Evolutionary conservation across 768 basidiomycete genomes (phyloP), one percentile per base, ranked within the genome.

Genomic region (Russula emetica): DNA sequence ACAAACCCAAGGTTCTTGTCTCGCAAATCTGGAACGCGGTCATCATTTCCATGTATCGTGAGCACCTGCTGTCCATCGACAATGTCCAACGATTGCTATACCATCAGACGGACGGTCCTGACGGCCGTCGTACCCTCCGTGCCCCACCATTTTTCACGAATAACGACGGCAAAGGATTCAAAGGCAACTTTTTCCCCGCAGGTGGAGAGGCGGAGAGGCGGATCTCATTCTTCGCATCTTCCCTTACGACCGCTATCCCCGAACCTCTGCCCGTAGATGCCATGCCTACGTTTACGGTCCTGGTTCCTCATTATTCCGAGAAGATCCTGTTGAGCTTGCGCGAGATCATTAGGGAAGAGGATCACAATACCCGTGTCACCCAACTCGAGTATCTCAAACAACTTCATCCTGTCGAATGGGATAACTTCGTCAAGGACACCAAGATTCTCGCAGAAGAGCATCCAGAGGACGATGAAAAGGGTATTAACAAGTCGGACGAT

Each of bases 31-130:
- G 97, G 97, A 99, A 99, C 74, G 97, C 97, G 51, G 82, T 98
- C 76, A 96, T 99, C 75, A 99, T 99, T 67, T 98, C 96, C 60
- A 99, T 99, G 97, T 99, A 99, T 76, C 88, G 97, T 70, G 97
- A 99, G 72, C 97, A 99, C 77, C 80, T 99, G 55, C 80, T 99
- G 44, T 96, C 94, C 66, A 99, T 99, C 71, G 94, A 98, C 70
- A 94, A 99, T 71, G 97, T 99, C 52, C 97, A 99, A 73, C 89
- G 95, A 58, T 82, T 99, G 22, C 83, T 98, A 38, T 98, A 99
- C 73, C 97, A 99, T 74, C 97, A 99, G 76, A 89, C 94, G 22
- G 95, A 96, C 67, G 86, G 86, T 18, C 84, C 90, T 16, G 88
- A 91, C 72, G 94, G 95, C 59, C 88, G 90, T 64, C 84, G 97